These are phyloP conservation scores for Acidomyces sp. DNA, from an alignment of 495 filamentous ascomycete genomes.

Conservation along the genomic window DNA sequence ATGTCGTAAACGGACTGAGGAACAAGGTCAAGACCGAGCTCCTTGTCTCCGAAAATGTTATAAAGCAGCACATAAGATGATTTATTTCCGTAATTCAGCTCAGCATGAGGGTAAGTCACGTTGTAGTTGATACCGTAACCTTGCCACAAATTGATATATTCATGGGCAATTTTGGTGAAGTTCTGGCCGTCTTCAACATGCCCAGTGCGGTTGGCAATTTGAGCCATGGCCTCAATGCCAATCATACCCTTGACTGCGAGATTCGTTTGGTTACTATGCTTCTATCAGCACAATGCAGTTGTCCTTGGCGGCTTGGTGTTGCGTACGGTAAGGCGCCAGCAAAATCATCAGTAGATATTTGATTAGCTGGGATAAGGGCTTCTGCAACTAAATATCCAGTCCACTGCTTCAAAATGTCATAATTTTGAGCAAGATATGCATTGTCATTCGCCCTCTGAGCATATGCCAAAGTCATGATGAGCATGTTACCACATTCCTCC, in stretches of 20 bases:
- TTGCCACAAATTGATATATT: conserved; percentile 28
- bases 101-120: conserved; percentile 31
- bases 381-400: conserved; percentile 25
- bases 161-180: conserved; percentile 23
- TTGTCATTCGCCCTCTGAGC: conserved; percentile 34
- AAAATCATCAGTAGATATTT: conserved; percentile 30
- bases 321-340: conserved; percentile 19
- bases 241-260: conserved; percentile 31
- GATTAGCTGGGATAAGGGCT: conserved; percentile 24
- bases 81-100: conserved; percentile 25
- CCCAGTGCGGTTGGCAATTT: conserved; percentile 22
- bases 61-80: conserved; percentile 42
- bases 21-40: conserved; percentile 75
- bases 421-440: conserved; percentile 32
- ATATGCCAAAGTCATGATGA: conserved; percentile 37
- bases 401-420: conserved; percentile 28
- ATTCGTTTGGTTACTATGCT: conserved; percentile 26
- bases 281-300: neutral
- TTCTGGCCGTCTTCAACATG: conserved; percentile 21
- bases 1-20: conserved; percentile 65
- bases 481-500: conserved; percentile 31
- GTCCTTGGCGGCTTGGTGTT: neutral
- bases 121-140: conserved; percentile 19
- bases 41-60: conserved; percentile 72
- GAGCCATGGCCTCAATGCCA: conserved; percentile 28